Evolutionary conservation across 768 basidiomycete genomes (phyloP), one percentile per base, ranked within the genome.

Genomic region (Russula olivacea): DNA sequence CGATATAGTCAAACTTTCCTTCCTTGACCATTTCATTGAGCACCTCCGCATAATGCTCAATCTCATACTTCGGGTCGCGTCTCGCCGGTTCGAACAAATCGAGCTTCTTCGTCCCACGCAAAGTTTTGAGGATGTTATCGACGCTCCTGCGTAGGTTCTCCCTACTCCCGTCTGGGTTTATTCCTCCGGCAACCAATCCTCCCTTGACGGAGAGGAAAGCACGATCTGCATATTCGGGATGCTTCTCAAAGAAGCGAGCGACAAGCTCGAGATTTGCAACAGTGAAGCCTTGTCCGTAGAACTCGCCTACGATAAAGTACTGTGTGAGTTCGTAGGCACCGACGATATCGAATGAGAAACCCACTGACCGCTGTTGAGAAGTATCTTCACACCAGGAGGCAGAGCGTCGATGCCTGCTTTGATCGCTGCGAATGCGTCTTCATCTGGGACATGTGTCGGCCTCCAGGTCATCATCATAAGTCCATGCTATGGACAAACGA

Each of bases 391-490:
- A 17, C 78, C 80, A 0, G 74, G 65, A 0, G 79, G 78, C 38
- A 80, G 68, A 0, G 74, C 71, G 41, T 78, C 75, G 61, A 82
- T 68, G 6, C 78, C 79, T 12, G 78, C 79, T 69, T 82, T 83
- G 74, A 88, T 86, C 2, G 83, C 75, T 23, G 79, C 81, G 64
- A 89, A 87, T 10, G 80, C 81, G 38, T 82, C 77, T 58, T 84
- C 84, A 60, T 88, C 85, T 1, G 82, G 73, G 38, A 79, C 72
- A 11, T 77, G 75, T 19, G 69, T 72, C 11, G 78, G 75, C 17
- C 68, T 79, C 84, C 79, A 81, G 28, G 83, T 86, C 77, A 85
- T 81, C 69, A 78, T 73, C 82, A 84, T 82, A 52, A 85, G 73
- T 0, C 84, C 84, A 14, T 68, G 68, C 81, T 78, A 75, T 72